Evolutionary conservation across 1,139 yeast species (phyloP).

Genomic region (Kodamaea arcana): DNA sequence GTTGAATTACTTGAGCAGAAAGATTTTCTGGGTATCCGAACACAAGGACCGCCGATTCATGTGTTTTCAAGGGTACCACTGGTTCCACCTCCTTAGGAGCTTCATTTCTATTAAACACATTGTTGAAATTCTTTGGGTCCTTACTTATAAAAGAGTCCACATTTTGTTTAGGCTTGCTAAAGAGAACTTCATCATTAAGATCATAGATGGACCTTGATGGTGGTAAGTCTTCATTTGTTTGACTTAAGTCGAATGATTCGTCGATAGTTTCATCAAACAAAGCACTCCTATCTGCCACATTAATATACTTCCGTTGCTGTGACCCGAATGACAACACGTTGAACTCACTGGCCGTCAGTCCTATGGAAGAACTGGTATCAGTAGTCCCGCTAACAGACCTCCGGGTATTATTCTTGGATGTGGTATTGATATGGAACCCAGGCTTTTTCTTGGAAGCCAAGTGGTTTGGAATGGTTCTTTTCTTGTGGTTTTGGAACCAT

Average conservation of each 20-base stretch:
- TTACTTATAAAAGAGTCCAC: constrained; percentile 38
- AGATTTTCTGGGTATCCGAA: constrained; percentile 85
- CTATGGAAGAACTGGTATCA: constrained; percentile 7
- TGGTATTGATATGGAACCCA: constrained; percentile 33
- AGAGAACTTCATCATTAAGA: constrained; percentile 41
- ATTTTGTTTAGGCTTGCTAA: constrained; percentile 29
- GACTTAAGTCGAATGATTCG: constrained; percentile 26
- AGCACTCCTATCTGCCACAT: background rate
- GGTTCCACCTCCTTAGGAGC: constrained; percentile 4
- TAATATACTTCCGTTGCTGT: constrained; percentile 20
- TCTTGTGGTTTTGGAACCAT: constrained; percentile 55
- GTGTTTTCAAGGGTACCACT: constrained; percentile 14
- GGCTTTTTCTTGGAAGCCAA: constrained; percentile 42
- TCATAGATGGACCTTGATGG: constrained; percentile 61
- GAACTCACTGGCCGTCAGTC: constrained; percentile 20
- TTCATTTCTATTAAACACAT: constrained; percentile 36
- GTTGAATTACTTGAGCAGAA: constrained; percentile 63
- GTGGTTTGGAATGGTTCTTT: constrained; percentile 57
- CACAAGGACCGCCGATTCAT: constrained; percentile 69
- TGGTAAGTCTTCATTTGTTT: constrained; percentile 44
- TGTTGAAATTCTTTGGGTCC: constrained; percentile 45
- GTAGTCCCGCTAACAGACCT: constrained; percentile 5
- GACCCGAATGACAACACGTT: constrained; percentile 40
- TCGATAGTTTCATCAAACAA: constrained; percentile 11
- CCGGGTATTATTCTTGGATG: constrained; percentile 5